These are phyloP conservation scores for Collybia nuda DNA, from an alignment of 768 basidiomycete species.

Conservation along the genomic window DNA sequence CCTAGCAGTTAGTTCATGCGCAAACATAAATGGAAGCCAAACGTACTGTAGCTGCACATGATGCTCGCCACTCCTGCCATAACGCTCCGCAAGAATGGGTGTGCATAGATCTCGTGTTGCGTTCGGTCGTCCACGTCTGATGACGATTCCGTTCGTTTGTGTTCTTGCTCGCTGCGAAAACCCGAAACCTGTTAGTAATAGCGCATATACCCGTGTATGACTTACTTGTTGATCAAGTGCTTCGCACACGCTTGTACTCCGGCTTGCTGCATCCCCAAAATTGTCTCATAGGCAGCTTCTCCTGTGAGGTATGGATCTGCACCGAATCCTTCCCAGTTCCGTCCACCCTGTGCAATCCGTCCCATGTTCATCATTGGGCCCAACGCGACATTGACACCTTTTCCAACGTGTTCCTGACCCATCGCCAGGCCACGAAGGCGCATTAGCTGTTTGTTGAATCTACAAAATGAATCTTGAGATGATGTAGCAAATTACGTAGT, in stretches of 20 bases:
- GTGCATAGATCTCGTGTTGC: conserved; percentile 71
- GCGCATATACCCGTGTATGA: conserved; percentile 3
- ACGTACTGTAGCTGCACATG: conserved; percentile 78
- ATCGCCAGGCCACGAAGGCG: conserved; percentile 75
- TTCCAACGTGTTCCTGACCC: conserved; percentile 79
- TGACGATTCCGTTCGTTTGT: conserved; percentile 49
- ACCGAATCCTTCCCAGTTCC: conserved; percentile 97
- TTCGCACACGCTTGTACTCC: conserved; percentile 90
- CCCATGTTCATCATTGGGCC: conserved; percentile 89
- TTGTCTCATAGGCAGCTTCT: conserved; percentile 76
- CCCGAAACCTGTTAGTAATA: not conserved
- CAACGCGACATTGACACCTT: conserved; percentile 82
- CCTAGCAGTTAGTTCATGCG: not conserved
- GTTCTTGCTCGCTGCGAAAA: conserved; percentile 62
- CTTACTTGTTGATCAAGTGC: conserved; percentile 76
- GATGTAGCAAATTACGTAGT: not conserved
- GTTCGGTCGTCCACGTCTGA: conserved; percentile 82
- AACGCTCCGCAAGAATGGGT: conserved; percentile 68
- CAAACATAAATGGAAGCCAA: not conserved
- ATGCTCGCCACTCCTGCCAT: conserved; percentile 73
- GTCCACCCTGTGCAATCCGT: conserved; percentile 72
- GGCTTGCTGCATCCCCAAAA: conserved; percentile 73
- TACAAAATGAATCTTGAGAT: conserved; percentile 18
- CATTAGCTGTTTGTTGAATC: conserved; percentile 77
- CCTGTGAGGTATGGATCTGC: conserved; percentile 88